Base-by-base conservation (phyloP, 176 grass and related monocot genomes). In the Carex pumila region DNA sequence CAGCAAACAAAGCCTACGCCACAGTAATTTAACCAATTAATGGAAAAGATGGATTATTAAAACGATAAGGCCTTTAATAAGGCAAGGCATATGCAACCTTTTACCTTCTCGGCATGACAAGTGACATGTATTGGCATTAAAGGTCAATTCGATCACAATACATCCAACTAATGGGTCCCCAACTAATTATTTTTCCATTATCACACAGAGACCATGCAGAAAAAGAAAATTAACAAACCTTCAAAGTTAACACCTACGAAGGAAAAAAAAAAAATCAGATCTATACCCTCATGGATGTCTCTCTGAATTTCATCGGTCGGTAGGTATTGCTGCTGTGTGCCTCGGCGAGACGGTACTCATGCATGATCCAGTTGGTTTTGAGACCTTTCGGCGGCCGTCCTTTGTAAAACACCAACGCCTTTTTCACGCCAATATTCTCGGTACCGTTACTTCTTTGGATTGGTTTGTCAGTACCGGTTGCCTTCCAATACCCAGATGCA, bases 331-430 rank as follows among this genome's bases (percentile, higher is more conserved):
- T 83, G 80, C 80, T 83, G 10, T 83, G 80, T 15, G 80, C 21
- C 15, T 84, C 85, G 15, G 85, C 88, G 19, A 90, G 80, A 2
- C 88, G 88, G 81, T 90, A 90, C 81, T 90, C 88, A 55, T 90
- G 88, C 88, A 90, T 90, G 53, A 90, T 90, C 88, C 88, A 90
- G 32, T 90, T 90, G 64, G 85, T 87, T 54, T 83, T 83, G 6
- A 53, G 19, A 52, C 80, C 80, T 83, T 83, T 83, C 22, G 80
- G 80, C 0, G 80, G 80, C 2, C 80, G 80, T 9, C 80, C 80
- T 52, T 83, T 36, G 22, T 83, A 83, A 65, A 83, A 83, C 6
- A 83, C 80, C n/a, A 83, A 68, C 43, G 80, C 80, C 61, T 83
- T 83, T 18, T 83, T 83, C 13, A 83, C 80, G 17, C 80, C 80